phyloP scores from a whole-genome alignment of 2,329 filamentous ascomycete species.

The Fusarium foetens region DNA sequence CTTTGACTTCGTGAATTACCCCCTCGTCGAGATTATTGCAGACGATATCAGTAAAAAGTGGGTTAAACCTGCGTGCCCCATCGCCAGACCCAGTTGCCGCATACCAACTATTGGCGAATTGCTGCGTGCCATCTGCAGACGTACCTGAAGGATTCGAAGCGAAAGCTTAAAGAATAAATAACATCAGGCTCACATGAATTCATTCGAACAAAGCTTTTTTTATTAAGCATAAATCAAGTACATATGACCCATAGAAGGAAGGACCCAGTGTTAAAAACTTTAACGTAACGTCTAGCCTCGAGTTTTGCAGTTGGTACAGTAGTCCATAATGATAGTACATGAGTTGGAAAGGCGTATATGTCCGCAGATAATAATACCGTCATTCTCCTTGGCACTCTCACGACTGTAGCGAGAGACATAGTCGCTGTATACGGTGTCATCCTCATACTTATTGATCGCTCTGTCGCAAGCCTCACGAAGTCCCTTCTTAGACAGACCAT shows the following conservation, averaged over 20 bases:
- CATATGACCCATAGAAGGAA: too few relatives aligned
- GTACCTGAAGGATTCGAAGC: background rate
- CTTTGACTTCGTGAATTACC: background rate
- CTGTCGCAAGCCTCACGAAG: slow-evolving; percentile 7
- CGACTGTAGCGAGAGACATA: slow-evolving; percentile 11
- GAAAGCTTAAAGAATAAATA: background rate
- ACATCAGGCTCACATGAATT: too few relatives aligned
- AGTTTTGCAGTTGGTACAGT: slow-evolving; percentile 8
- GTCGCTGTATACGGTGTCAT: background rate
- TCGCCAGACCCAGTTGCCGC: background rate
- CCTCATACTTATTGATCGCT: background rate
- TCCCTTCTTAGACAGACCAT: slow-evolving; percentile 4
- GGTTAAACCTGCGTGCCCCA: background rate
- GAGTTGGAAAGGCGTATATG: slow-evolving; percentile 16
- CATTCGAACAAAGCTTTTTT: too few relatives aligned
- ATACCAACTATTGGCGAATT: background rate
- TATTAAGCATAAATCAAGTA: background rate
- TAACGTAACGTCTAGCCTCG: background rate
- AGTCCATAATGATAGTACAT: slow-evolving; percentile 14
- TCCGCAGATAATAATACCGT: slow-evolving; percentile 5
- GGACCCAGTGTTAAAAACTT: background rate
- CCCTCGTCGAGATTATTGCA: too few relatives aligned
- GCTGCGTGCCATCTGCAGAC: background rate
- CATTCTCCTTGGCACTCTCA: background rate
- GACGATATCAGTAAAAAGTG: too few relatives aligned